Percentiles rank a stretch among this genome's conserved stretches.
Conservation (phyloP, 164 flowering plant species). For the Santalum album region DNA sequence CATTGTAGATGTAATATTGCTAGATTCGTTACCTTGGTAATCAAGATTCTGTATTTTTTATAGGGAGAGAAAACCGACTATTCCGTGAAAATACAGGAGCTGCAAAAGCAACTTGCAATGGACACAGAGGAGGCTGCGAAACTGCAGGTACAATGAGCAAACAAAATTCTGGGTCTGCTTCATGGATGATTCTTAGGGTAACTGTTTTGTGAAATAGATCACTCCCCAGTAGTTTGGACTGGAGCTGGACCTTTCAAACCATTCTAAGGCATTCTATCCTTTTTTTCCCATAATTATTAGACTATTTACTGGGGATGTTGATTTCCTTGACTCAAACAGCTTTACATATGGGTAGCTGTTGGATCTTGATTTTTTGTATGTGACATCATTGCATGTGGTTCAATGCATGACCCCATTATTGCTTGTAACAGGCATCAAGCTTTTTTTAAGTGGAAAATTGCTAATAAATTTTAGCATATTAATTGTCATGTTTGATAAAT, state of each 20-base stretch:
- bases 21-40: background rate
- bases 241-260: no score
- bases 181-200: no score
- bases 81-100: constrained; percentile 78
- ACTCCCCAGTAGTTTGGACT: no score
- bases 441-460: background rate
- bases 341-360: no score
- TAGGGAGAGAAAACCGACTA: constrained; percentile 83
- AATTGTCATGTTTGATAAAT: background rate
- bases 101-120: constrained; percentile 90
- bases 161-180: background rate
- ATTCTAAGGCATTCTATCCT: no score
- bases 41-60: constrained; percentile 3
- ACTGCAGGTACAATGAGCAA: constrained; percentile 44
- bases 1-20: background rate
- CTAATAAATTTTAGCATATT: background rate
- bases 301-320: no score
- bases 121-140: constrained; percentile 81
- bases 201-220: no score
- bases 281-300: no score
- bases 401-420: background rate
- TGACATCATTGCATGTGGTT: no score
- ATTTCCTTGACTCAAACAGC: no score
- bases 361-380: no score
- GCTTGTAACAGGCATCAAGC: background rate